Evolutionary conservation across 495 filamentous ascomycete species (phyloP), one percentile per base, ranked within the genome.

Genomic region (Aspergillus panamensis): DNA sequence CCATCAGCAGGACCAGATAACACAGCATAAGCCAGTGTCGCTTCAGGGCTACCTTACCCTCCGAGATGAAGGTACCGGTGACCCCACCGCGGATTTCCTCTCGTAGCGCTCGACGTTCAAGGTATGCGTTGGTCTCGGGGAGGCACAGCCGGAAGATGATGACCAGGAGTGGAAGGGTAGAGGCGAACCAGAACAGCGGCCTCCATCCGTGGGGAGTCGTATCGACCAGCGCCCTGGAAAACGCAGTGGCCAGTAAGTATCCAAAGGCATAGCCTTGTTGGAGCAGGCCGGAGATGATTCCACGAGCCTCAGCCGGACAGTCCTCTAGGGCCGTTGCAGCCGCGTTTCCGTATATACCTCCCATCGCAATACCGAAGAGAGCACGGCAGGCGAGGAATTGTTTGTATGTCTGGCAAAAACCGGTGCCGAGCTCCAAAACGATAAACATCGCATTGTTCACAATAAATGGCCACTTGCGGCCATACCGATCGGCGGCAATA

Each of bases 201-300:
- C 87, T 76, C 88, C 88, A 91, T 43, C 82, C 86, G 61, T 91
- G 85, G 6, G 81, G 63, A 1, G 89, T 91, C 2, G 86, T 89
- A 62, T 85, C 73, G 10, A 92, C 89, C 0, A 91, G 74, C 6
- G 74, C 89, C 31, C 88, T 78, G 0, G 90, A 82, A 66, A 94
- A 93, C 9, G 86, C 89, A 0, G 89, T 83, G 0, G 89, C 89
- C 0, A 96, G 80, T 0, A 96, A 77, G 64, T 93, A 96, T 3
- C 91, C 91, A 71, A 94, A 91, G 1, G 91, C 89, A 66, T 94
- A 96, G 3, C 91, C 91, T 68, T 96, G 90, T 69, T 96, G 91
- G 17, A 94, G 78, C 63, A 96, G 82, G 48, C 91, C 91, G 13
- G 85, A 89, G 32, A 96, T 74, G 35, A 96, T 76, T 61, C 91